These are phyloP conservation scores for Aspergillus tanneri DNA, from an alignment of 2,329 filamentous ascomycete genomes.

Conservation along the genomic window DNA sequence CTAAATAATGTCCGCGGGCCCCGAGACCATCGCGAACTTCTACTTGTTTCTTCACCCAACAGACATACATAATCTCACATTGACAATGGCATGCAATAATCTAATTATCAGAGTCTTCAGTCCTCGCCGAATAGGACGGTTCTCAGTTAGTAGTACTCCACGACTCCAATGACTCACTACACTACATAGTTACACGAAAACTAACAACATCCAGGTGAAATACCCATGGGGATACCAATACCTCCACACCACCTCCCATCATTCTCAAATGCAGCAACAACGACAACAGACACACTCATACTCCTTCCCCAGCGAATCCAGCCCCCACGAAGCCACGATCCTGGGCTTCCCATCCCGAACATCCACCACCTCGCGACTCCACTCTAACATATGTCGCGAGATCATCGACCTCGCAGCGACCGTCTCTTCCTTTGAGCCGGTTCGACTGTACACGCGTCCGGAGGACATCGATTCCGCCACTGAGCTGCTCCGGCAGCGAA, in stretches of 20 bases:
- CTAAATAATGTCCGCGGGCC: no score
- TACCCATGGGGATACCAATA: no score
- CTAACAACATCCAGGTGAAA: no score
- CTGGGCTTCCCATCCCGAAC: conserved; percentile 27
- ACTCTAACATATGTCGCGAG: conserved; percentile 23
- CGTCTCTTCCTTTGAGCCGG: conserved; percentile 34
- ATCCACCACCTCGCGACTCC: conserved; percentile 24
- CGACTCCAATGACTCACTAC: no score
- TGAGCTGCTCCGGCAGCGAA: conserved; percentile 9
- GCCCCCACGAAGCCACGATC: conserved; percentile 26
- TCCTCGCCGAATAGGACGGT: no score
- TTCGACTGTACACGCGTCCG: conserved; percentile 28
- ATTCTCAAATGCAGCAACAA: background rate
- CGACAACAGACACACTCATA: conserved; percentile 7
- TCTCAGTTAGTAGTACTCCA: no score
- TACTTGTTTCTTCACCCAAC: no score
- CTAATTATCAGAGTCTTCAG: no score
- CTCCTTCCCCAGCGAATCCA: conserved; percentile 24
- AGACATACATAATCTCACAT: no score
- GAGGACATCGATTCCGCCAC: conserved; percentile 23
- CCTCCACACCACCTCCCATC: background rate
- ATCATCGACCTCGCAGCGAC: conserved; percentile 28
- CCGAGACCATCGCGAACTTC: no score
- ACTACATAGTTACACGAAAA: no score
- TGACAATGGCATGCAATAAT: no score